Percentiles rank a stretch among this genome's conserved stretches.
These are phyloP conservation scores for Aaosphaeria pasadenensis DNA, from an alignment of 2,329 filamentous ascomycete species.

Conservation along the genomic window DNA sequence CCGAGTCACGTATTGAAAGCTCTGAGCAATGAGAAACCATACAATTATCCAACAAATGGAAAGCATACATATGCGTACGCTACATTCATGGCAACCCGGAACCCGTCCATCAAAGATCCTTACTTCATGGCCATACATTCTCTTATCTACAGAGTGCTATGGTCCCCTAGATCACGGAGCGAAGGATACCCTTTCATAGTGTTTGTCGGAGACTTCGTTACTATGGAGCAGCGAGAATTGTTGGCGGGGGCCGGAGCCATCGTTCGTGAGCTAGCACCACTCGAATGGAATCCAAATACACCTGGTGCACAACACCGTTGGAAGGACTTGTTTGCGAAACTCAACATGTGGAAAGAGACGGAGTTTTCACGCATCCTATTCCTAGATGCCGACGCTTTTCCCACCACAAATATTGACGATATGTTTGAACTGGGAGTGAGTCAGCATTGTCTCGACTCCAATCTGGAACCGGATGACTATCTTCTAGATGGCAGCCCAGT, in stretches of 20 bases:
- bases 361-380: conserved; percentile 30
- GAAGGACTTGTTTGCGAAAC: conserved; percentile 35
- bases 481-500: conserved; percentile 13
- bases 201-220: conserved; percentile 32
- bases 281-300: conserved; percentile 25
- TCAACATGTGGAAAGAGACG: conserved; percentile 34
- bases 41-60: conserved; percentile 18
- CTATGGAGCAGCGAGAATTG: conserved; percentile 24
- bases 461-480: conserved; percentile 23
- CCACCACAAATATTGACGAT: conserved; percentile 24
- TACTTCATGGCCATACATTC: conserved; percentile 35
- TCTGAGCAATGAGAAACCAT: conserved; percentile 16
- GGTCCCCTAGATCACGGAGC: conserved; percentile 25
- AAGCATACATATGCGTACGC: conserved; percentile 24
- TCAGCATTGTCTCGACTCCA: conserved; percentile 17
- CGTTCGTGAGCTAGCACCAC: conserved; percentile 26
- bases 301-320: conserved; percentile 20
- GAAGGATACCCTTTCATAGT: conserved; percentile 27
- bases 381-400: conserved; percentile 34
- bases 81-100: conserved; percentile 30
- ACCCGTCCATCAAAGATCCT: conserved; percentile 29
- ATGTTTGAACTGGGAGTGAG: conserved; percentile 24
- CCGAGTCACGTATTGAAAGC: conserved; percentile 13
- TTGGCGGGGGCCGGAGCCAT: conserved; percentile 31
- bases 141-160: conserved; percentile 30